phyloP scores from a whole-genome alignment of 345 rosid species.

The Populus ilicifolia region DNA sequence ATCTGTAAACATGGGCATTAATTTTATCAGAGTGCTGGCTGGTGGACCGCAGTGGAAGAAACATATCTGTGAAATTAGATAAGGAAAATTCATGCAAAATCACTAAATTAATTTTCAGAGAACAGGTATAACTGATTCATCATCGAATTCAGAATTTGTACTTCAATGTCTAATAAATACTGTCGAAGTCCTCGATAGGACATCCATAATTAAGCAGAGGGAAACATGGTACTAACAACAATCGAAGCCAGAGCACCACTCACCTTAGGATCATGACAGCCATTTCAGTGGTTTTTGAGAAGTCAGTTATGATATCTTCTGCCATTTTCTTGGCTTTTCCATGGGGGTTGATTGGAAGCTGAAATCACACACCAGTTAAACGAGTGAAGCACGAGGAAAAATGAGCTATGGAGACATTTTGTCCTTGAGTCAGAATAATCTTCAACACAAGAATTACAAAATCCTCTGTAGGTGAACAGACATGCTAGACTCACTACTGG shows the following conservation, averaged over 20 bases:
- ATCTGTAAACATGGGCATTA: constrained; percentile 36
- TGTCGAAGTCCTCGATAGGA: background rate
- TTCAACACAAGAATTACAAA: background rate
- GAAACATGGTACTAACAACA: background rate
- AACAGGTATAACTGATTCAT: background rate
- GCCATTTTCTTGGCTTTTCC: constrained; percentile 99
- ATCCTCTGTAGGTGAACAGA: background rate
- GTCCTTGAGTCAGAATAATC: background rate
- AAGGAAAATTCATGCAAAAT: background rate
- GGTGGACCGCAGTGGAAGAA: background rate
- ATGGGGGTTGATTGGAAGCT: constrained; percentile 91
- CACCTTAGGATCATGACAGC: constrained; percentile 92
- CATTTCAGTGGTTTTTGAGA: constrained; percentile 79
- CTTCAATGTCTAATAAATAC: background rate
- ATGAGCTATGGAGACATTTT: background rate
- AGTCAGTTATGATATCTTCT: constrained; percentile 90
- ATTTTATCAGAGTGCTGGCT: background rate
- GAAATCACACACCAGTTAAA: constrained; percentile 8
- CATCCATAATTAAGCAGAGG: background rate
- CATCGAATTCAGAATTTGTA: background rate
- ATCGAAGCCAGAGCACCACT: constrained; percentile 9
- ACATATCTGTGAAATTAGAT: background rate
- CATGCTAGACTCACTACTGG: background rate
- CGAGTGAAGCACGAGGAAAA: background rate
- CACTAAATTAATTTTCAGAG: background rate